Evolutionary conservation across 176 grass and related monocot genomes (phyloP), one percentile per base, ranked within the genome.

Genomic region (Stipa capillata): DNA sequence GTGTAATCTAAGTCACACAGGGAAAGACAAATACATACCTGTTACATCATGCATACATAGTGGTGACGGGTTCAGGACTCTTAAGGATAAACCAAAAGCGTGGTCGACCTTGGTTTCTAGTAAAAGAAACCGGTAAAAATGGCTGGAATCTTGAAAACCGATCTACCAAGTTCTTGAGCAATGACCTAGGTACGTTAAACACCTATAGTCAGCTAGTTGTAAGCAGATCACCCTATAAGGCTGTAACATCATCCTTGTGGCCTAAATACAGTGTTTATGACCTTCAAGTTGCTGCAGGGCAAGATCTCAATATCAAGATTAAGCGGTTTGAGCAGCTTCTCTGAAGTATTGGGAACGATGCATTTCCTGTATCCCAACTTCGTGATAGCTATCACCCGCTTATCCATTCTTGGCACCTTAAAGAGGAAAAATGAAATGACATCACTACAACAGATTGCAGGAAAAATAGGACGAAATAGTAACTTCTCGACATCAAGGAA

Each of bases 401-500:
- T 98, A 79, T 98, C 96, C 88, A 98, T 94, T 85, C 92, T 93
- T 40, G 96, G 92, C 11, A 98, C 90, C 96, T 98, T 82, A 43
- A 82, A 34, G 52, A 36, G 16, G 53, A 41, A 48, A 58, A 65
- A 86, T 24, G 10, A 40, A 66, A 81, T 65, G 24, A 58, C 40
- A 49, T 51, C 27, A 87, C 36, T 45, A 33, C 17, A 71, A 9
- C 20, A 66, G 0, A 6, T 71, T 64, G 47, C 15, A 32, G 59
- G 44, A 74, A 23, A 65, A 69, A 51, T 44, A 72, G 63, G 76
- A 42, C 50, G 2, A 32, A 15, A 73, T 13, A 12, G 21, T 31
- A 33, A 36, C 71, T 24, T 15, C 6, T 2, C 13, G 0, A 54
- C 10, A 73, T 16, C 48, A 52, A 1, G 31, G 4, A 53, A 53